phyloP scores from a whole-genome alignment of 805 yeast species.

The Candida stauntonica region DNA sequence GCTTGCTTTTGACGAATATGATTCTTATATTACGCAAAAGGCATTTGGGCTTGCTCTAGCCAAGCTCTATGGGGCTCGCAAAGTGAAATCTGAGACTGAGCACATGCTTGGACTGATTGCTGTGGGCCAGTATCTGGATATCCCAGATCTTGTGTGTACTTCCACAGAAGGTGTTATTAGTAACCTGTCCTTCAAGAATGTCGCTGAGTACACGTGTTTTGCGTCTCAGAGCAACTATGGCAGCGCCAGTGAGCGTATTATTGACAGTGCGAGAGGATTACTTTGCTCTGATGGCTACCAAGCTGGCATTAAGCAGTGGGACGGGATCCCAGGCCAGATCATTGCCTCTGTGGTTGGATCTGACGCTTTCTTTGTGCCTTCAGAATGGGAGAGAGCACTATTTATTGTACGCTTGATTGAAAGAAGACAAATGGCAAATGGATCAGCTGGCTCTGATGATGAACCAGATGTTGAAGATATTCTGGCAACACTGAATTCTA shows the following conservation, averaged over 20 bases:
- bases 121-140: slow-evolving; percentile 45
- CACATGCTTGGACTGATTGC: slow-evolving; percentile 43
- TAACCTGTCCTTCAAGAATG: slow-evolving; percentile 32
- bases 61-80: slow-evolving; percentile 41
- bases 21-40: slow-evolving; percentile 37
- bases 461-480: slow-evolving; percentile 22
- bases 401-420: slow-evolving; percentile 41
- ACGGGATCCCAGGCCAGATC: slow-evolving; percentile 38
- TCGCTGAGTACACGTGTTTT: slow-evolving; percentile 36
- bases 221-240: slow-evolving; percentile 44
- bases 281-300: slow-evolving; percentile 49
- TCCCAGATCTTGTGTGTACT: slow-evolving; percentile 40
- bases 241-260: slow-evolving; percentile 38
- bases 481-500: slow-evolving; percentile 34
- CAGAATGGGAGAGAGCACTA: slow-evolving; percentile 52
- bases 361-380: slow-evolving; percentile 49
- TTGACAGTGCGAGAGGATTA: slow-evolving; percentile 43
- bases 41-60: slow-evolving; percentile 47
- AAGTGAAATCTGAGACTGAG: slow-evolving; percentile 30
- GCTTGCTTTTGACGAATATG: slow-evolving; percentile 37
- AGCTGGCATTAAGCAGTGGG: slow-evolving; percentile 42
- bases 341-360: slow-evolving; percentile 42
- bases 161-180: slow-evolving; percentile 38
- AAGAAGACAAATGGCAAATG: slow-evolving; percentile 31
- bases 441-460: too few species aligned